A percentile compares a stretch with the other conserved stretches of the same genome.
These are phyloP conservation scores for Aspergillus luchuensis DNA, from an alignment of 2,329 filamentous ascomycete species.

Conservation along the genomic window DNA sequence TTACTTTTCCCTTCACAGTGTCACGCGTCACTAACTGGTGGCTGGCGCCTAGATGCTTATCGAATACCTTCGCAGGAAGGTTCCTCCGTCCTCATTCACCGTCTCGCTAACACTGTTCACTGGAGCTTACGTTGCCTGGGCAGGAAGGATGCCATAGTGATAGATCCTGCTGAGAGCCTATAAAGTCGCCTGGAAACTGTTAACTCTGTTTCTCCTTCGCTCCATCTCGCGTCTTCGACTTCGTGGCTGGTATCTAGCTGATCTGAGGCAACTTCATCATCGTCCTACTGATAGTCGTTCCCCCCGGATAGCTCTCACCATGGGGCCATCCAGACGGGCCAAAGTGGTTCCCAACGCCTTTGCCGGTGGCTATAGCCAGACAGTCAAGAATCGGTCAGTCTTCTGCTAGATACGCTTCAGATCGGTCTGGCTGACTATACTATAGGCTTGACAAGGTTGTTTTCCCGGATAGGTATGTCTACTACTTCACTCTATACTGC, in stretches of 20 bases:
- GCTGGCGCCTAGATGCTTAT: neutral
- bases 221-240: too few species aligned
- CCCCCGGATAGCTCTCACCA: neutral
- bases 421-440: neutral
- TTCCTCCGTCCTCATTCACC: neutral
- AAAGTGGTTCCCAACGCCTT: conserved; percentile 21
- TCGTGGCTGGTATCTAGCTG: too few species aligned
- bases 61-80: neutral
- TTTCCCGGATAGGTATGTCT: conserved; percentile 38
- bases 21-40: neutral
- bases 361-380: conserved; percentile 29
- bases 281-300: neutral
- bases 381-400: conserved; percentile 27
- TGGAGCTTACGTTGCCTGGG: too few species aligned
- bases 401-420: neutral
- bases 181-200: too few species aligned
- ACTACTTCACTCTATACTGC: neutral
- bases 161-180: too few species aligned
- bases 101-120: neutral
- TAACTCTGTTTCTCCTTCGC: too few species aligned
- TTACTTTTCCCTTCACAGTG: neutral
- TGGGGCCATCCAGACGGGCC: neutral
- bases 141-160: too few species aligned
- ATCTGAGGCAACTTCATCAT: too few species aligned
- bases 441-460: conserved; percentile 29